A percentile compares a stretch with the other conserved stretches of the same genome.
These are phyloP conservation scores for Sinapis alba DNA, from an alignment of 441 rosid genomes.

Conservation along the genomic window DNA sequence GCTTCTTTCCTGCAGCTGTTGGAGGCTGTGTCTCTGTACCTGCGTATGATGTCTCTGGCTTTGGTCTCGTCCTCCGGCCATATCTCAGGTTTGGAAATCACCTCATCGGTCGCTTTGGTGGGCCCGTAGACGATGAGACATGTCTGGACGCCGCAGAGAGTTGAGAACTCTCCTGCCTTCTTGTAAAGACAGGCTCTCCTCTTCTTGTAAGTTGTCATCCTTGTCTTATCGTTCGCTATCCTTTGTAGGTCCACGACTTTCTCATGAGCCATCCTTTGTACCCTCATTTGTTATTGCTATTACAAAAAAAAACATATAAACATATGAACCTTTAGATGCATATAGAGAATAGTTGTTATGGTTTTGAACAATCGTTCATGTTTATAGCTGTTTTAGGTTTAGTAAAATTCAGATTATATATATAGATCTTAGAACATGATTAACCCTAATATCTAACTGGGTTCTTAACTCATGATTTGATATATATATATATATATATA, in stretches of 20 bases:
- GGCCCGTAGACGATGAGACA: conserved; percentile 49
- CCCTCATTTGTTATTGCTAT: conserved; percentile 7
- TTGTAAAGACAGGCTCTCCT: conserved; percentile 41
- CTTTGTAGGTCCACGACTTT: conserved; percentile 19
- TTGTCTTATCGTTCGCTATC: conserved; percentile 39
- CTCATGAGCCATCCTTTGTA: conserved; percentile 32
- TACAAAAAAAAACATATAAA: conserved; percentile 9
- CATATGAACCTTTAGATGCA: not conserved
- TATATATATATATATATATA: too few relatives aligned
- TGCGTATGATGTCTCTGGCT: conserved; percentile 31
- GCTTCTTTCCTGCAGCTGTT: conserved; percentile 32
- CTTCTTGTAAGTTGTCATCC: conserved; percentile 42
- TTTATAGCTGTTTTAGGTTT: not conserved
- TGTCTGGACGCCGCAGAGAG: conserved; percentile 48
- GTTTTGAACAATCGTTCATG: not conserved
- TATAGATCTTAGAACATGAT: too few relatives aligned
- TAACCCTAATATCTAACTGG: too few relatives aligned
- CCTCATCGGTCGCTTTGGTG: conserved; percentile 20
- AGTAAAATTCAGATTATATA: not conserved
- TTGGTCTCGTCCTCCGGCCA: conserved; percentile 37
- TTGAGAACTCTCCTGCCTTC: conserved; percentile 46
- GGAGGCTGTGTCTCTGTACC: conserved; percentile 31
- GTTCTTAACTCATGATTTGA: too few relatives aligned
- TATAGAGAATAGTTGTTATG: not conserved
- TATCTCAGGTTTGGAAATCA: conserved; percentile 33